Conservation (phyloP, 2,329 filamentous ascomycete genomes). For the Beauveria varroae region DNA sequence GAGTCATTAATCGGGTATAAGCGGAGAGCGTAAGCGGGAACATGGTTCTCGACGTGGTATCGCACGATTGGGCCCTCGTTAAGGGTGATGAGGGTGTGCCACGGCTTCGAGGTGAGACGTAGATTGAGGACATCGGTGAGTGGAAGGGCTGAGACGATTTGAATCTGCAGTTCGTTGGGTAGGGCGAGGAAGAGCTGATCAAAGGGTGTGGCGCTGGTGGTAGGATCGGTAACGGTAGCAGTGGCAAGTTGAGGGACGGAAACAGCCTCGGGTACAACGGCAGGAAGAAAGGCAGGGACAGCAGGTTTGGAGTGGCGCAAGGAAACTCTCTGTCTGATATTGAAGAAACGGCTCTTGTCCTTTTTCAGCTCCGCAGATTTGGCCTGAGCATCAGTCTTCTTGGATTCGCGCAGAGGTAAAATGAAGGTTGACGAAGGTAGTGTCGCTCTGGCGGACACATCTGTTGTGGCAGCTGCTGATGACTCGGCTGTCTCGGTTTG, state of each 20-base stretch:
- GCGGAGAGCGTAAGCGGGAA: constrained; percentile 52
- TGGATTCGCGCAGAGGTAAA: constrained; percentile 39
- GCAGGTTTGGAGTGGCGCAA: constrained; percentile 28
- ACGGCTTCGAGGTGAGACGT: constrained; percentile 49
- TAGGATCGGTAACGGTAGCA: neutral
- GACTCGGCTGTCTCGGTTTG: constrained; percentile 22
- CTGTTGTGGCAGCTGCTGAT: constrained; percentile 18
- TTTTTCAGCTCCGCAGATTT: constrained; percentile 27
- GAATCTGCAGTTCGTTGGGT: constrained; percentile 55
- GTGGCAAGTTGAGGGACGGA: neutral
- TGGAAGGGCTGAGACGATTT: constrained; percentile 53
- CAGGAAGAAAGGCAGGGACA: constrained; percentile 12
- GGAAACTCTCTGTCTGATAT: constrained; percentile 31
- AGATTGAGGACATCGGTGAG: constrained; percentile 54
- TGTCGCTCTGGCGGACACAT: constrained; percentile 17
- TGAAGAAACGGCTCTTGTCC: constrained; percentile 36
- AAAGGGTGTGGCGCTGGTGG: constrained; percentile 34
- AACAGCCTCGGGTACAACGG: constrained; percentile 3
- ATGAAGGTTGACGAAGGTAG: constrained; percentile 37
- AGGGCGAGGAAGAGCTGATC: constrained; percentile 51
- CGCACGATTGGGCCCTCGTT: constrained; percentile 56
- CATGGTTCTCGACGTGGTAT: constrained; percentile 51
- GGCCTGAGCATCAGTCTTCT: constrained; percentile 23
- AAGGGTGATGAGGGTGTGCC: constrained; percentile 50
- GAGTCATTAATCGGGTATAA: constrained; percentile 49